A percentile compares a stretch with the other conserved stretches of the same genome.
Evolutionary conservation across 164 flowering plant species (phyloP).

Genomic region (Umbilicus rupestris): DNA sequence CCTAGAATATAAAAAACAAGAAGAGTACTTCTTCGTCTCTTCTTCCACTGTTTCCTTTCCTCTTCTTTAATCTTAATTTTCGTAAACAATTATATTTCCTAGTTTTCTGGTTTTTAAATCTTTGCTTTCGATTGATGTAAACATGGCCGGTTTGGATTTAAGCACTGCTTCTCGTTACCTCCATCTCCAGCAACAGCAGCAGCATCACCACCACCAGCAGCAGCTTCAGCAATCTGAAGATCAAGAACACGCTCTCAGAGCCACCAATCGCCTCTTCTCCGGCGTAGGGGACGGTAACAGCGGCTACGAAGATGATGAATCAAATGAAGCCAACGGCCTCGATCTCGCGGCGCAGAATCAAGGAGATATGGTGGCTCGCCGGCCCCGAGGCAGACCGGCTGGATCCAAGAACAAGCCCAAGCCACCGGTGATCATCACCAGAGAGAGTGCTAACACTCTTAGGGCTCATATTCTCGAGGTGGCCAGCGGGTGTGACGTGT

Average conservation of each 20-base stretch:
- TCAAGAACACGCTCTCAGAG: slow-evolving; percentile 7
- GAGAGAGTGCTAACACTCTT: slow-evolving; percentile 78
- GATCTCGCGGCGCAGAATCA: slow-evolving; percentile 24
- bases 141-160: slow-evolving; percentile 82
- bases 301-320: slow-evolving; percentile 12
- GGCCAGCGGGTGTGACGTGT: slow-evolving; percentile 60
- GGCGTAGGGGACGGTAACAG: slow-evolving; percentile 22
- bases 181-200: slow-evolving; percentile 35
- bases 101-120: slow-evolving; percentile 18
- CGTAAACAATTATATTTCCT: slow-evolving; percentile 14
- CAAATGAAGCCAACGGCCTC: slow-evolving; percentile 20
- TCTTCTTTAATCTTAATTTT: slow-evolving; percentile 5
- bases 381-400: slow-evolving; percentile 70
- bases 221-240: slow-evolving; percentile 12
- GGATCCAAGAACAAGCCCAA: slow-evolving; percentile 79
- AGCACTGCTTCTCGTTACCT: slow-evolving; percentile 55
- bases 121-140: slow-evolving; percentile 25
- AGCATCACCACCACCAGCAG: slow-evolving; percentile 4
- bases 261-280: slow-evolving; percentile 7
- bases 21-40: not conserved
- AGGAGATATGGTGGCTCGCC: slow-evolving; percentile 42
- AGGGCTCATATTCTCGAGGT: slow-evolving; percentile 72
- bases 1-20: not conserved
- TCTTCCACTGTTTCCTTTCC: slow-evolving; percentile 1
- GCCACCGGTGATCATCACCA: slow-evolving; percentile 69